These are phyloP conservation scores for Capronia coronata DNA, from an alignment of 2,329 filamentous ascomycete genomes.

Conservation along the genomic window DNA sequence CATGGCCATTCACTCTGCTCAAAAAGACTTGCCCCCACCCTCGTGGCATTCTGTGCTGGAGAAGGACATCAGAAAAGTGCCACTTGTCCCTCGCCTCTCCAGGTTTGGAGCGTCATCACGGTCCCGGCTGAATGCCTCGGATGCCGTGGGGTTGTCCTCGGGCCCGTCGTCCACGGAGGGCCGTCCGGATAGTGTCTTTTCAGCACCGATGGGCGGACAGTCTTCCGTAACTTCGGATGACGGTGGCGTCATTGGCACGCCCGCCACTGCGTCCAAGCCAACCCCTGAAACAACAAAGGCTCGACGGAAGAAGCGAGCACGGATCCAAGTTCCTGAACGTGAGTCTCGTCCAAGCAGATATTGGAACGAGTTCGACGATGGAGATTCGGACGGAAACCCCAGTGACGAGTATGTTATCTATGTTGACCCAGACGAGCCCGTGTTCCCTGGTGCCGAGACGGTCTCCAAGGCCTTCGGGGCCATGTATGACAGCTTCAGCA, in stretches of 20 bases:
- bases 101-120: slow-evolving; percentile 8
- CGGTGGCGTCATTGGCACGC: slow-evolving; percentile 5
- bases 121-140: slow-evolving; percentile 4
- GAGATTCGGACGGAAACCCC: slow-evolving; percentile 54
- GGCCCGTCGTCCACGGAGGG: slow-evolving; percentile 30
- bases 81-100: slow-evolving; percentile 25
- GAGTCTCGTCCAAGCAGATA: slow-evolving; percentile 41
- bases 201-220: slow-evolving; percentile 21
- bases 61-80: slow-evolving; percentile 49
- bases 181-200: slow-evolving; percentile 28
- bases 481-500: slow-evolving; percentile 48
- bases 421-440: slow-evolving; percentile 60
- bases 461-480: slow-evolving; percentile 48
- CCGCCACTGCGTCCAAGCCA: not conserved
- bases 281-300: not conserved
- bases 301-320: slow-evolving; percentile 21
- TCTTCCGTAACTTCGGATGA: slow-evolving; percentile 31
- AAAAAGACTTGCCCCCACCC: slow-evolving; percentile 42
- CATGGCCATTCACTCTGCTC: slow-evolving; percentile 47
- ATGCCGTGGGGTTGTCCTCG: slow-evolving; percentile 24
- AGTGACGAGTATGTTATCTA: slow-evolving; percentile 66
- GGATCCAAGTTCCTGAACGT: slow-evolving; percentile 26
- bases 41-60: slow-evolving; percentile 45
- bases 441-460: slow-evolving; percentile 58
- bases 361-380: slow-evolving; percentile 84